These are phyloP conservation scores for Phyllosticta citribraziliensis DNA, from an alignment of 2,329 filamentous ascomycete species.

Conservation along the genomic window DNA sequence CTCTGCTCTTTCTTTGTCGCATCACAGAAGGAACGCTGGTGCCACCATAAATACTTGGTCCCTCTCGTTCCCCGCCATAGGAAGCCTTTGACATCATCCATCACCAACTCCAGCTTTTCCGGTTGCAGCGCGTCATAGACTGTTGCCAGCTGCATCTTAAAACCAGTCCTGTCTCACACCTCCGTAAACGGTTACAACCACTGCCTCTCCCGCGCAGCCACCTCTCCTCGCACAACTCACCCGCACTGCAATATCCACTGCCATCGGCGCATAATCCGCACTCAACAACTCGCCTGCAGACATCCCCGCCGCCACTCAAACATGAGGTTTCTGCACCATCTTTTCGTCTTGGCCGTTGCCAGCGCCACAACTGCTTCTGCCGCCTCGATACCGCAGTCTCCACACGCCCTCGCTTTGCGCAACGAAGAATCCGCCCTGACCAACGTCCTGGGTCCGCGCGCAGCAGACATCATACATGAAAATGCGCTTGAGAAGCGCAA, in stretches of 20 bases:
- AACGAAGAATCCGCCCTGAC: constrained; percentile 14
- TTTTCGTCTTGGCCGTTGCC: neutral
- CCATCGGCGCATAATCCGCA: neutral
- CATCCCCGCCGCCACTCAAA: neutral
- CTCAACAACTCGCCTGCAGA: neutral
- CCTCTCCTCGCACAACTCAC: neutral
- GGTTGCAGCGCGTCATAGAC: neutral
- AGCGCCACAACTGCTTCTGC: constrained; percentile 1
- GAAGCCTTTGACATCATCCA: neutral
- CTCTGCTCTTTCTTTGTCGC: neutral
- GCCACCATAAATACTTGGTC: neutral
- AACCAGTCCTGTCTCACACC: neutral
- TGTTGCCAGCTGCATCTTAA: neutral
- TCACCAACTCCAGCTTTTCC: neutral
- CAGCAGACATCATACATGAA: constrained; percentile 17
- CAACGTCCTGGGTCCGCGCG: constrained; percentile 15
- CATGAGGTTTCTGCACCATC: constrained; percentile 1
- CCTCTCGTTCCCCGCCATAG: neutral
- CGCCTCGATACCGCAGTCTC: constrained; percentile 11
- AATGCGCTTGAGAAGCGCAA: constrained; percentile 28
- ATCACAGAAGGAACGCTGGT: neutral
- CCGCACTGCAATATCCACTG: neutral
- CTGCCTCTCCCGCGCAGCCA: neutral
- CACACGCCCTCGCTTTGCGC: constrained; percentile 17
- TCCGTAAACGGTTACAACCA: neutral